phyloP scores from a whole-genome alignment of 768 basidiomycete genomes.

The Boletus reticuloceps region DNA sequence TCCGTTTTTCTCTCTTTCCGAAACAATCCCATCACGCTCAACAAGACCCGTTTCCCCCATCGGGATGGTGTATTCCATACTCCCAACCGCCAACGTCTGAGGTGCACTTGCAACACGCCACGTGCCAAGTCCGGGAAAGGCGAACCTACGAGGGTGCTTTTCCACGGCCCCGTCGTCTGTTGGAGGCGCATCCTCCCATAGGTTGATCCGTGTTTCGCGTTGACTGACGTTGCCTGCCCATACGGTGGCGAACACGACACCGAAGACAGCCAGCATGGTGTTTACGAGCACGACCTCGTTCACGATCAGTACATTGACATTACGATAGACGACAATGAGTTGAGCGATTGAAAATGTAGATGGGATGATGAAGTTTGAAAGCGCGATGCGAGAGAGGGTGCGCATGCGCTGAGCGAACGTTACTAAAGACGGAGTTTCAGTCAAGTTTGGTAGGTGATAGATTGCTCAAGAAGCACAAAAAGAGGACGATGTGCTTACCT shows the following conservation, averaged over 20 bases:
- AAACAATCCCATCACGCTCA: neutral
- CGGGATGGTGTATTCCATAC: neutral
- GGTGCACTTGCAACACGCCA: slow-evolving; percentile 17
- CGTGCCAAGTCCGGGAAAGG: slow-evolving; percentile 14
- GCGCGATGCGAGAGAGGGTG: slow-evolving; percentile 29
- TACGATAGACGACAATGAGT: slow-evolving; percentile 28
- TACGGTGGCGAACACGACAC: slow-evolving; percentile 33
- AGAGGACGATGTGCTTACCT: neutral
- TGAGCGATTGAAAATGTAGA: slow-evolving; percentile 31
- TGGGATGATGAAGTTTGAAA: slow-evolving; percentile 34
- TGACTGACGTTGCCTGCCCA: slow-evolving; percentile 22
- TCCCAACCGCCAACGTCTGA: slow-evolving; percentile 3
- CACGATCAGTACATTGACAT: slow-evolving; percentile 17
- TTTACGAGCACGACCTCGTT: slow-evolving; percentile 30
- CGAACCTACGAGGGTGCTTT: neutral
- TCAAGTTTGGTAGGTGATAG: neutral
- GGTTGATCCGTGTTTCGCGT: neutral
- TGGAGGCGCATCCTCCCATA: neutral
- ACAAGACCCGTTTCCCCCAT: neutral
- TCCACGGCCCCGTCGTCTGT: neutral
- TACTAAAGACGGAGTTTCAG: neutral
- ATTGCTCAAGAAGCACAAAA: neutral
- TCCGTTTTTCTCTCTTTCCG: neutral
- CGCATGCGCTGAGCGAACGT: slow-evolving; percentile 24
- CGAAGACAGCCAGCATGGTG: slow-evolving; percentile 31